Base-by-base conservation (phyloP, 2,329 filamentous ascomycete species). In the Xylaria multiplex region DNA sequence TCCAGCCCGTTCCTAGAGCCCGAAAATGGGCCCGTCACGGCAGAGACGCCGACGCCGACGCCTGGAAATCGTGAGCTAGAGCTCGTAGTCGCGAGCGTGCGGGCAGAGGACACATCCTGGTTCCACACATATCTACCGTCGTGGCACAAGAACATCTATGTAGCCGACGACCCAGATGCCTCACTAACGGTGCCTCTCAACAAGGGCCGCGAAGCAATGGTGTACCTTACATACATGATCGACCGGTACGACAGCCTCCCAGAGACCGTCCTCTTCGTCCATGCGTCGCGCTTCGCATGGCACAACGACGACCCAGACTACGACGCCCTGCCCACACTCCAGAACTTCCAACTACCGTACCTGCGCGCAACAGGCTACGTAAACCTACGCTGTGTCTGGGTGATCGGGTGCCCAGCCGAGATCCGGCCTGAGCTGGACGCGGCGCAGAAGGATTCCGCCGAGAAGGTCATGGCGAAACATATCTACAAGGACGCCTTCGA, bases 311-410 rank as follows among this genome's bases (percentile, higher is more conserved):
- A 83, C 59, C 82, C 83, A 6, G 78, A 85, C 58, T 83, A 86
- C 78, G 84, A 87, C 72, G 84, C 82, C n/a, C 80, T 87, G 19
- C 77, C 80, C 2, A 79, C 83, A 2, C 81, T 88, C 63, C 81
- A 79, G 56, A 77, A 77, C 45, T 80, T 88, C 16, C 81, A 81
- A 30, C 73, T 85, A 24, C 76, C 82, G 22, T 82, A 85, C 63
- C 80, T 89, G n/a, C 80, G 82, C 54, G 75, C 80, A 59, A 79
- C 82, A 57, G 87, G 87, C 52, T 90, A 89, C 73, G 83, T 85
- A 69, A 89, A 89, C 71, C 80, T 90, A 57, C 84, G 87, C 58
- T 90, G 88, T 74, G 84, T 84, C 69, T 86, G 83, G 84, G 79
- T 82, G 48, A 84, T 86, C 2, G 87, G 87, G 8, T 90, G 87